A percentile compares a stretch with the other conserved stretches of the same genome.
Conservation (phyloP, 139 green algal genomes). For the Limnomonas spitsbergensis region DNA sequence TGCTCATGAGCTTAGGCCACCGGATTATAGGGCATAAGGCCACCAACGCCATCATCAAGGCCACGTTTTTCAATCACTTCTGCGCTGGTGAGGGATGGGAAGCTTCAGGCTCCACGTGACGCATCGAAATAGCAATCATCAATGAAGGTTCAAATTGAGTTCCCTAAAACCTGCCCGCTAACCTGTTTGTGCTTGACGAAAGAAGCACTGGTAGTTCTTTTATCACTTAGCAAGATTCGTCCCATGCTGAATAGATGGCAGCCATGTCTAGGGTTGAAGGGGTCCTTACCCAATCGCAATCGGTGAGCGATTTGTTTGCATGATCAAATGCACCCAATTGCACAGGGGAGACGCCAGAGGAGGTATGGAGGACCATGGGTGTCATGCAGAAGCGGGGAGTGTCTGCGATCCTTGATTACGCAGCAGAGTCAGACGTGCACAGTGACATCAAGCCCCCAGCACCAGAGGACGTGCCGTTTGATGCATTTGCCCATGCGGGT, state of each 20-base stretch:
- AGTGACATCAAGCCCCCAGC: too few species aligned
- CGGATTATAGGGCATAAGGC: conserved; percentile 52
- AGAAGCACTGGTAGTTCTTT: too few species aligned
- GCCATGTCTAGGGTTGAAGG: too few species aligned
- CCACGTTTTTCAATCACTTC: conserved; percentile 85
- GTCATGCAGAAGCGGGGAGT: conserved; percentile 29
- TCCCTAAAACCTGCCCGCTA: too few species aligned
- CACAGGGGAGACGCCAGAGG: conserved; percentile 56
- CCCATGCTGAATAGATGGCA: background rate
- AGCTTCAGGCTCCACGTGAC: too few species aligned
- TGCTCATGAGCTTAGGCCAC: conserved; percentile 40
- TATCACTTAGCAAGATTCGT: too few species aligned
- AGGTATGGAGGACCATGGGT: conserved; percentile 53
- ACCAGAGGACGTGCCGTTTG: too few species aligned
- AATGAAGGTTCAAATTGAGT: background rate
- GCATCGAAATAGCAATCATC: too few species aligned
- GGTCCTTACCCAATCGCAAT: too few species aligned
- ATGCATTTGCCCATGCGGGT: background rate
- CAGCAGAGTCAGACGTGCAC: conserved; percentile 53
- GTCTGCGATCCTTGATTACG: conserved; percentile 60
- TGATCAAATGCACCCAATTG: too few species aligned
- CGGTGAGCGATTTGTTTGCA: too few species aligned
- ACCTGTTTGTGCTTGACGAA: too few species aligned
- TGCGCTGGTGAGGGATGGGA: conserved; percentile 37
- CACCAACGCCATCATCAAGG: conserved; percentile 53